Conservation (phyloP, 306 rosid species). For the Begonia loranthoides region DNA sequence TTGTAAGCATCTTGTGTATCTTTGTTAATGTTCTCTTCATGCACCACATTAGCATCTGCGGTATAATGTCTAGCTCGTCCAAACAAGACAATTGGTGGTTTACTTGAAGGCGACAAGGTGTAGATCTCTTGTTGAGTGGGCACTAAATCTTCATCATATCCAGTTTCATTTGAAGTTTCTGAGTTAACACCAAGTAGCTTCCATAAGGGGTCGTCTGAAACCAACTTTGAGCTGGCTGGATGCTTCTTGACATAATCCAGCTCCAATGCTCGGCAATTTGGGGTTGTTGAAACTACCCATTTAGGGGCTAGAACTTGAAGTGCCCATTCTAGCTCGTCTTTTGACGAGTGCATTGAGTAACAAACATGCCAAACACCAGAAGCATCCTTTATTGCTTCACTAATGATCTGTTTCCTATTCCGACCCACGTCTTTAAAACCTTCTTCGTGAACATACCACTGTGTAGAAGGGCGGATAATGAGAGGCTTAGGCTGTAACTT, state of each 20-base stretch:
- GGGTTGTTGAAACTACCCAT: slow-evolving; percentile 88
- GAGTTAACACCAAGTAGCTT: slow-evolving; percentile 43
- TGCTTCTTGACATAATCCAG: slow-evolving; percentile 53
- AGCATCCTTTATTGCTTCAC: slow-evolving; percentile 55
- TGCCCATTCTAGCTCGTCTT: slow-evolving; percentile 77
- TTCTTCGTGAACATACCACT: slow-evolving; percentile 66
- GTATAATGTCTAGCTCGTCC: slow-evolving; percentile 64
- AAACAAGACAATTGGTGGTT: slow-evolving; percentile 45
- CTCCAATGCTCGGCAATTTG: slow-evolving; percentile 65
- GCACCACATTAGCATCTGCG: slow-evolving; percentile 12
- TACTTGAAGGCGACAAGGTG: slow-evolving; percentile 23
- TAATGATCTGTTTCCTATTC: slow-evolving; percentile 29
- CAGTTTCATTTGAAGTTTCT: slow-evolving; percentile 18
- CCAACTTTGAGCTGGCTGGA: slow-evolving; percentile 25
- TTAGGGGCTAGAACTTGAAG: slow-evolving; percentile 65
- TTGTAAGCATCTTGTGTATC: slow-evolving; percentile 17
- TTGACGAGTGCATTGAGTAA: slow-evolving; percentile 69
- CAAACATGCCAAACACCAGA: slow-evolving; percentile 87
- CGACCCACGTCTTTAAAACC: slow-evolving; percentile 24
- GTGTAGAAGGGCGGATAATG: slow-evolving; percentile 59
- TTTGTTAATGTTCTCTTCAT: slow-evolving; percentile 5
- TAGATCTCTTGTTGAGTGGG: slow-evolving; percentile 17
- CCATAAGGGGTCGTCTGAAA: slow-evolving; percentile 28
- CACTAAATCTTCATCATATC: slow-evolving; percentile 13
- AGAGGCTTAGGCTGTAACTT: slow-evolving; percentile 45